These are phyloP conservation scores for Diplodia sapinea DNA, from an alignment of 2,329 filamentous ascomycete genomes.

Conservation along the genomic window DNA sequence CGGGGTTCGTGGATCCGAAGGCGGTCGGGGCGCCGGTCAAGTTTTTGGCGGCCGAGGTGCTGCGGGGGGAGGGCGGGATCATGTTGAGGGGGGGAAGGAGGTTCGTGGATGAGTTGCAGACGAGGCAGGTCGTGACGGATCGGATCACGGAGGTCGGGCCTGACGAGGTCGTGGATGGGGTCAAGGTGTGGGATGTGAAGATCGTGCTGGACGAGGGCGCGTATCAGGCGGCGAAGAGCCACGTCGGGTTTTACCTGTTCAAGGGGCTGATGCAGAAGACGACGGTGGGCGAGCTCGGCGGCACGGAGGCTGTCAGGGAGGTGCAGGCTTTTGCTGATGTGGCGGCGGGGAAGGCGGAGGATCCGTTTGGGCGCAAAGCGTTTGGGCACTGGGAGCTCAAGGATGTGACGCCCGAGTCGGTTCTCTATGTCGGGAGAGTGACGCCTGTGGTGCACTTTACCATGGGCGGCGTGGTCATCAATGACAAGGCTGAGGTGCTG, in stretches of 20 bases:
- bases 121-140: slow-evolving; percentile 61
- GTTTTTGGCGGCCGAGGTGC: slow-evolving; percentile 67
- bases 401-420: slow-evolving; percentile 56
- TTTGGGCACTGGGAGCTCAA: slow-evolving; percentile 64
- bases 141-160: slow-evolving; percentile 54
- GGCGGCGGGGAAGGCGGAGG: slow-evolving; percentile 49
- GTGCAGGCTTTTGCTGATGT: slow-evolving; percentile 58
- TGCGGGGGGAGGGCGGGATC: slow-evolving; percentile 68
- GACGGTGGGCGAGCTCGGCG: slow-evolving; percentile 49
- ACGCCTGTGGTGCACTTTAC: slow-evolving; percentile 71
- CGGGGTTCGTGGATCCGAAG: slow-evolving; percentile 65
- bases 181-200: slow-evolving; percentile 63
- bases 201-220: slow-evolving; percentile 66
- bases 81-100: slow-evolving; percentile 58
- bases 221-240: slow-evolving; percentile 58
- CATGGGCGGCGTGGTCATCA: slow-evolving; percentile 68
- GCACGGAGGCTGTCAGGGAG: slow-evolving; percentile 44
- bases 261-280: slow-evolving; percentile 66
- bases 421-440: slow-evolving; percentile 64
- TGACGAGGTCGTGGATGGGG: slow-evolving; percentile 38
- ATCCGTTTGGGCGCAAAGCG: slow-evolving; percentile 55
- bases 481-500: slow-evolving; percentile 60
- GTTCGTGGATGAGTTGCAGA: slow-evolving; percentile 69
- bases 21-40: slow-evolving; percentile 58
- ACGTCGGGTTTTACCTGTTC: slow-evolving; percentile 68